Evolutionary conservation across 306 rosid species (phyloP).

Genomic region (Acacia acuminata): DNA sequence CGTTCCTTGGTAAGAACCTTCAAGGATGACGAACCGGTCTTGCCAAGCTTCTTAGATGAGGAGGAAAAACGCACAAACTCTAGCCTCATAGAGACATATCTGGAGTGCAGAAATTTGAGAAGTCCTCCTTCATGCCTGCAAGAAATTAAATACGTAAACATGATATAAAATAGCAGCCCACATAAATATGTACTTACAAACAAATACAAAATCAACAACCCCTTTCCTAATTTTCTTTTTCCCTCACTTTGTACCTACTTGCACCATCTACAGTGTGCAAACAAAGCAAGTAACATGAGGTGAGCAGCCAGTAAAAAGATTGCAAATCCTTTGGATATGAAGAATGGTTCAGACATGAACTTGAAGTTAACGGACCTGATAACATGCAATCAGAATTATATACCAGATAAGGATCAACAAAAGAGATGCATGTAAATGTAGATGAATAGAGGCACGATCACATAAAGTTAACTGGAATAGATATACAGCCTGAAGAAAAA

Average conservation of each 20-base stretch:
- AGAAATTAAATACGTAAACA: slow-evolving; percentile 35
- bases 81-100: slow-evolving; percentile 53
- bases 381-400: slow-evolving; percentile 39
- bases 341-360: slow-evolving; percentile 83
- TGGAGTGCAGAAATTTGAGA: slow-evolving; percentile 65
- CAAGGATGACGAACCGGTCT: slow-evolving; percentile 47
- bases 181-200: background rate
- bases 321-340: slow-evolving; percentile 83
- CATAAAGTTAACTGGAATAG: background rate
- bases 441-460: background rate
- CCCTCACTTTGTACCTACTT: slow-evolving; percentile 60
- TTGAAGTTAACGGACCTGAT: slow-evolving; percentile 95
- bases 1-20: slow-evolving; percentile 72
- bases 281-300: slow-evolving; percentile 60
- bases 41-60: slow-evolving; percentile 37
- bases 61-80: slow-evolving; percentile 51
- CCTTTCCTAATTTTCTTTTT: background rate
- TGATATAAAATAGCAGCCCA: slow-evolving; percentile 2
- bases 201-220: slow-evolving; percentile 8
- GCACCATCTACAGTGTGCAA: slow-evolving; percentile 92
- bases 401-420: slow-evolving; percentile 20
- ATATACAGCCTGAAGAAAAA: background rate
- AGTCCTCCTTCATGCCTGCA: slow-evolving; percentile 96
- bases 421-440: background rate
- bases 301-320: slow-evolving; percentile 69